These are phyloP conservation scores for Rhodosporidiobolus odoratus DNA, from an alignment of 768 basidiomycete genomes.

Conservation along the genomic window DNA sequence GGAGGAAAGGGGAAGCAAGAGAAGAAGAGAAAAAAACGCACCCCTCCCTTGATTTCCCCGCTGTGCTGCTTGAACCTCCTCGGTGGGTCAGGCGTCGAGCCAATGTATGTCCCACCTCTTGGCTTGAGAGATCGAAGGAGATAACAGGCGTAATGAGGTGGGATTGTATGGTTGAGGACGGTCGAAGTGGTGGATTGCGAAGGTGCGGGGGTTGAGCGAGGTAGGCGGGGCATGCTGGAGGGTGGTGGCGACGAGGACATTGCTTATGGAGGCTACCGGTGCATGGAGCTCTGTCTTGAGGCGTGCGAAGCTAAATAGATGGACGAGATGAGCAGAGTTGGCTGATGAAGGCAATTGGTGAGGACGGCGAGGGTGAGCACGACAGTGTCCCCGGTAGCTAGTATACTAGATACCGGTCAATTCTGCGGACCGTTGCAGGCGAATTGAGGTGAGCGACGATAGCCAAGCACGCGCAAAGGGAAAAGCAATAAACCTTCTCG, in stretches of 20 bases:
- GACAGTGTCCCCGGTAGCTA: too few species aligned
- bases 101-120: conserved; percentile 44
- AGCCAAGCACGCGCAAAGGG: too few species aligned
- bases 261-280: neutral
- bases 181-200: conserved; percentile 29
- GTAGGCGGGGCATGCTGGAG: neutral
- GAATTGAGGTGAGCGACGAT: too few species aligned
- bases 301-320: neutral
- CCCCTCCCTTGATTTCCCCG: conserved; percentile 45
- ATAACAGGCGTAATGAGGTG: conserved; percentile 51
- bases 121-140: conserved; percentile 45
- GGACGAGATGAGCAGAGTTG: neutral
- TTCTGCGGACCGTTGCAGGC: too few species aligned
- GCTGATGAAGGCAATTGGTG: neutral
- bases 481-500: too few species aligned
- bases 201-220: neutral
- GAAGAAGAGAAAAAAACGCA: conserved; percentile 1
- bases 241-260: neutral
- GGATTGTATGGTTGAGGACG: conserved; percentile 45
- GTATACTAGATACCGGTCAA: too few species aligned
- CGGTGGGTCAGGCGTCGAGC: conserved; percentile 49
- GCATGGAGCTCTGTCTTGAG: neutral
- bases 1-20: too few species aligned
- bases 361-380: neutral
- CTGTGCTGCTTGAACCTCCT: conserved; percentile 50